phyloP scores from a whole-genome alignment of 345 rosid genomes.

The Gossypium ekmanianum region DNA sequence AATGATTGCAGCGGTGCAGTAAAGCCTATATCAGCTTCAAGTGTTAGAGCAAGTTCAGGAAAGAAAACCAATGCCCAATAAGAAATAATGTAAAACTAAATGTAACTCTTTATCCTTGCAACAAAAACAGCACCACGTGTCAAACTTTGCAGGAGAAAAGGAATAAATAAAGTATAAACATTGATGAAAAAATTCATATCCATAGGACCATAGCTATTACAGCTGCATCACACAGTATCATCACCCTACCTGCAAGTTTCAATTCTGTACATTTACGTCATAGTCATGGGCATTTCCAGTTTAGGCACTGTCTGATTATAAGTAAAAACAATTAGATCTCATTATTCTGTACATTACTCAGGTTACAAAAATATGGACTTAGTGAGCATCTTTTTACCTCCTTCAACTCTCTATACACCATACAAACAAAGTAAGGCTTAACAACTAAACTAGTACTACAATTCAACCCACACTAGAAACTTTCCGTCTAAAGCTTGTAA shows the following conservation, averaged over 20 bases:
- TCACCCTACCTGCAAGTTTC: background rate
- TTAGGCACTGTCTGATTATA: background rate
- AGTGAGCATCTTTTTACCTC: background rate
- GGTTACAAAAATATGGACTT: background rate
- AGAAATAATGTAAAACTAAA: constrained; percentile 6
- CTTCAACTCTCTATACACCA: background rate
- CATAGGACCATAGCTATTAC: background rate
- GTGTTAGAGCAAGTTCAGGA: constrained; percentile 8
- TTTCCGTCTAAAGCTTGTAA: background rate
- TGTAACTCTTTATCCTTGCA: background rate
- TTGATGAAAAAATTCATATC: background rate
- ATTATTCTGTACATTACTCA: background rate
- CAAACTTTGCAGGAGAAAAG: background rate
- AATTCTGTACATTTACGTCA: background rate
- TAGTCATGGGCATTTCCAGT: background rate
- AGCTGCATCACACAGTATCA: background rate
- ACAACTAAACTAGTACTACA: background rate
- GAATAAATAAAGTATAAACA: background rate
- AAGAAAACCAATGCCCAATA: background rate
- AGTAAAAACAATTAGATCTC: background rate
- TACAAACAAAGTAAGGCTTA: background rate
- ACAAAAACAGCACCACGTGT: constrained; percentile 4
- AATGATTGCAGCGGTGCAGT: constrained; percentile 17
- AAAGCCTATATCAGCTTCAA: constrained; percentile 24
- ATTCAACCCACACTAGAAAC: background rate